These are phyloP conservation scores for Diophrys sp. DNA, from an alignment of 73 alveolate species.

Conservation along the genomic window DNA sequence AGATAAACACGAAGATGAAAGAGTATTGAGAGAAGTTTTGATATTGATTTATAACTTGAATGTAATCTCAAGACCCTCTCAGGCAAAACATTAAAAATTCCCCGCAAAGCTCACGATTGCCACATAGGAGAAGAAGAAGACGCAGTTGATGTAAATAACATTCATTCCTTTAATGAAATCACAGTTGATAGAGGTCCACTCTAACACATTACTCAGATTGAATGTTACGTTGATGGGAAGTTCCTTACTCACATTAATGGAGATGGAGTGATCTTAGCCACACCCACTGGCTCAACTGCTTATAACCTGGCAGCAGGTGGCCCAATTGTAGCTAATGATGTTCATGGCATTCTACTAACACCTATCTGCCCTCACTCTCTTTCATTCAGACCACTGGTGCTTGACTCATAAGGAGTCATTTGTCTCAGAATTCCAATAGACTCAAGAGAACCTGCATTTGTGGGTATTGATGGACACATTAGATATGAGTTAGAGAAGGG, in stretches of 20 bases:
- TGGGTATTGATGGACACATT: slow-evolving; percentile 68
- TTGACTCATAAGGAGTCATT: slow-evolving; percentile 78
- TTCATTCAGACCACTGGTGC: slow-evolving; percentile 98
- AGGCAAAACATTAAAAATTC: not conserved
- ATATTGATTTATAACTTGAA: not conserved
- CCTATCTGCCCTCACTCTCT: slow-evolving; percentile 97
- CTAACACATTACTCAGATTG: slow-evolving; percentile 17
- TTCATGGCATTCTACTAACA: slow-evolving; percentile 81
- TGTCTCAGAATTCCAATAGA: slow-evolving; percentile 66
- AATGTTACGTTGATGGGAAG: slow-evolving; percentile 17
- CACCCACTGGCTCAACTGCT: slow-evolving; percentile 99
- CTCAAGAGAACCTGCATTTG: slow-evolving; percentile 53
- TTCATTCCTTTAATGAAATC: slow-evolving; percentile 13
- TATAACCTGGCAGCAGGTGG: slow-evolving; percentile 99
- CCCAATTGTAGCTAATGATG: slow-evolving; percentile 90
- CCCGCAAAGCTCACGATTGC: not conserved
- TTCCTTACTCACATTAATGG: slow-evolving; percentile 48
- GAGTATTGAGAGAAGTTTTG: no score
- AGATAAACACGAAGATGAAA: no score
- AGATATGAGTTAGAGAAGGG: slow-evolving; percentile 52
- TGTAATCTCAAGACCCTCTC: not conserved
- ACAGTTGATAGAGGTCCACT: slow-evolving; percentile 34
- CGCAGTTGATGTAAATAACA: not conserved
- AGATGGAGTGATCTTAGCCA: slow-evolving; percentile 91
- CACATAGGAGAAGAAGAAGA: not conserved